Base-by-base conservation (phyloP, 352 stramenopile genomes). In the Phytophthora capsici region DNA sequence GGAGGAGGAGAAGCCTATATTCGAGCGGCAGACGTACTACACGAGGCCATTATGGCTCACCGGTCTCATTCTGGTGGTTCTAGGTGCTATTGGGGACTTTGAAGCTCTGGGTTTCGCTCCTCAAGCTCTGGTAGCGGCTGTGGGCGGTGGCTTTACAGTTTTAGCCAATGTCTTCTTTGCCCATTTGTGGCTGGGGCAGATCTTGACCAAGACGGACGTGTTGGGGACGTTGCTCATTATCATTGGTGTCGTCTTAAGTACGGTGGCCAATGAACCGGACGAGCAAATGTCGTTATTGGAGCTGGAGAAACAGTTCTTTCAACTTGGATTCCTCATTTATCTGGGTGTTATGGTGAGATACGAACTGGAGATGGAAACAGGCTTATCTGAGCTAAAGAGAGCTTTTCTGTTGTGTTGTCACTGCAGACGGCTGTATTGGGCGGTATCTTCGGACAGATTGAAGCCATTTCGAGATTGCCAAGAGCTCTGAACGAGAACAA, bases 151-250 rank as follows among this genome's bases (percentile, higher is more conserved):
- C 38, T 94, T 88, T 59, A 97, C 90, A 0, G 85, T 97, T 37
- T 73, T 97, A 8, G 86, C 87, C 34, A 97, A 97, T 52, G 86
- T 96, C 4, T 93, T 96, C 55, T 97, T 97, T 53, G 88, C 86
- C 9, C 84, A 95, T 47, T 51, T 92, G 55, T 93, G 87, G 87
- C 79, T 97, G 51, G 84, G 86, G 8, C 85, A 95, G 75, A 81
- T 82, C 38, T 43, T 95, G 52, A 90, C 78, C 36, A 58, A 73
- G 44, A 86, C 79, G 17, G 87, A 95, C 69, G 61, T 91, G 26
- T 36, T 85, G 6, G 87, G 87, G 19, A 95, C 87, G 25, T 28
- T 91, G 19, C 62, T 91, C 25, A 95, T 95, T 60, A 89, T 95
- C 46, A 80, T 91, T 26, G 87, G 84, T 52, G 84, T 95, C 45